Evolutionary conservation across 352 stramenopile species (phyloP).

Genomic region (Globisporangium paroecandrum): DNA sequence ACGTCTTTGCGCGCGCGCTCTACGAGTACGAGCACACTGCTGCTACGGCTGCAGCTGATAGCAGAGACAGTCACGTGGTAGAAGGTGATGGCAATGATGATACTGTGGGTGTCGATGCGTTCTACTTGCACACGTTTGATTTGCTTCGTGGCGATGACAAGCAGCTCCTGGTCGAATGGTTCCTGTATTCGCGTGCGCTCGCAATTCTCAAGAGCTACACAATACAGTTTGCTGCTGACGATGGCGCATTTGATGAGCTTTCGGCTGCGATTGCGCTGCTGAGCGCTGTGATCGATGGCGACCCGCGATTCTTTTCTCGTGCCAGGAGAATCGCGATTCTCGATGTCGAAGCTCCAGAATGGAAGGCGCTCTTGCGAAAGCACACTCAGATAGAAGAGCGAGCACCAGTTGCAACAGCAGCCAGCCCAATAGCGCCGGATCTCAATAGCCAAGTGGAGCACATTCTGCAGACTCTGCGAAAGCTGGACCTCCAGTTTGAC

Average conservation of each 20-base stretch:
- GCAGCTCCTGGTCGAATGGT: slow-evolving; percentile 33
- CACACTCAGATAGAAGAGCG: not conserved
- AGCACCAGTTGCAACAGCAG: not conserved
- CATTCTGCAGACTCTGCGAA: slow-evolving; percentile 25
- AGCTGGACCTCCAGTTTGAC: slow-evolving; percentile 44
- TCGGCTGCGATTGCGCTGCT: slow-evolving; percentile 9
- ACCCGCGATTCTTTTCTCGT: slow-evolving; percentile 13
- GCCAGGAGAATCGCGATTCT: not conserved
- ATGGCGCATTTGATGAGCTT: not conserved
- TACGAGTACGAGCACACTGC: slow-evolving; percentile 20
- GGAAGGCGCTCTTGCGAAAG: not conserved
- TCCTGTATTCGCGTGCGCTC: slow-evolving; percentile 48
- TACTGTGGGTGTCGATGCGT: slow-evolving; percentile 29
- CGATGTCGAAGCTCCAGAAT: slow-evolving; percentile 1
- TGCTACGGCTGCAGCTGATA: not conserved
- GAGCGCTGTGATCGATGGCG: not conserved
- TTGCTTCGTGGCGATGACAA: slow-evolving; percentile 13
- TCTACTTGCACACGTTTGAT: slow-evolving; percentile 54
- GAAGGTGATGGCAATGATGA: not conserved
- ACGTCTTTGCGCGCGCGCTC: slow-evolving; percentile 40
- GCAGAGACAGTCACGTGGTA: not conserved
- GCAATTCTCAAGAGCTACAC: slow-evolving; percentile 32
- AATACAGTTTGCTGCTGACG: not conserved
- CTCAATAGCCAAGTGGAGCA: slow-evolving; percentile 4
- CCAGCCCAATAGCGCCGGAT: not conserved